phyloP scores from a whole-genome alignment of 2,329 filamentous ascomycete species.

The Neofusicoccum laricinum region DNA sequence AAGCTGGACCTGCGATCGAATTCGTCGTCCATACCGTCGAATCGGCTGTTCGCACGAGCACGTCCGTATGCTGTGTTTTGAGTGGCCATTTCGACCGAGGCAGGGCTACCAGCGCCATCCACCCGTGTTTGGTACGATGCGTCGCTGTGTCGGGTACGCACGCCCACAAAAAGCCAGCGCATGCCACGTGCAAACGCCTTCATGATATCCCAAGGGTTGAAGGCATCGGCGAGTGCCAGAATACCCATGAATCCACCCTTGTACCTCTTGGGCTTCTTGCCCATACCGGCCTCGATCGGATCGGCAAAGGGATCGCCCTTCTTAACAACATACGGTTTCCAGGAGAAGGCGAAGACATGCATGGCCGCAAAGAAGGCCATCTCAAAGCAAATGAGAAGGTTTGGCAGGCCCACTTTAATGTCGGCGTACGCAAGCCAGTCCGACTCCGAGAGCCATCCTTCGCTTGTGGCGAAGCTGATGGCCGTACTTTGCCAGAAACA shows the following conservation, averaged over 20 bases:
- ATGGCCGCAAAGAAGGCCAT: conserved; percentile 79
- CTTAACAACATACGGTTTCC: conserved; percentile 60
- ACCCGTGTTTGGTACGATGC: conserved; percentile 32
- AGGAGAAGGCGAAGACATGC: conserved; percentile 81
- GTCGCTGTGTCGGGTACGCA: conserved; percentile 54
- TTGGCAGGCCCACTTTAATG: conserved; percentile 76
- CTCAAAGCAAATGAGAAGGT: conserved; percentile 74
- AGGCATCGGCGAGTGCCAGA: conserved; percentile 65
- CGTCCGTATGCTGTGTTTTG: conserved; percentile 2
- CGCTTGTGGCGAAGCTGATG: conserved; percentile 60
- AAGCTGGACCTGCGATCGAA: conserved; percentile 11
- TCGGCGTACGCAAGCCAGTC: conserved; percentile 67
- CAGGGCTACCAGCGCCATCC: conserved; percentile 1
- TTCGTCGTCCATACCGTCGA: conserved; percentile 11
- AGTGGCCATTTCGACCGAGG: conserved; percentile 13
- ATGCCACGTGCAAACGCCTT: conserved; percentile 76
- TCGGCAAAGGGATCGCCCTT: conserved; percentile 23
- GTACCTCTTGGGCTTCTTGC: conserved; percentile 18
- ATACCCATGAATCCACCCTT: conserved; percentile 57
- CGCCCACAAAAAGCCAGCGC: conserved; percentile 76
- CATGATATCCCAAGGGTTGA: conserved; percentile 79
- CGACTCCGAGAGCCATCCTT: conserved; percentile 62
- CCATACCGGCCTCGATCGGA: conserved; percentile 22
- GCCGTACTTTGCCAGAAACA: conserved; percentile 75
- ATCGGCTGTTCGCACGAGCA: background rate